phyloP scores from a whole-genome alignment of 129 eudicot genomes.

The Flaveria trinervia region DNA sequence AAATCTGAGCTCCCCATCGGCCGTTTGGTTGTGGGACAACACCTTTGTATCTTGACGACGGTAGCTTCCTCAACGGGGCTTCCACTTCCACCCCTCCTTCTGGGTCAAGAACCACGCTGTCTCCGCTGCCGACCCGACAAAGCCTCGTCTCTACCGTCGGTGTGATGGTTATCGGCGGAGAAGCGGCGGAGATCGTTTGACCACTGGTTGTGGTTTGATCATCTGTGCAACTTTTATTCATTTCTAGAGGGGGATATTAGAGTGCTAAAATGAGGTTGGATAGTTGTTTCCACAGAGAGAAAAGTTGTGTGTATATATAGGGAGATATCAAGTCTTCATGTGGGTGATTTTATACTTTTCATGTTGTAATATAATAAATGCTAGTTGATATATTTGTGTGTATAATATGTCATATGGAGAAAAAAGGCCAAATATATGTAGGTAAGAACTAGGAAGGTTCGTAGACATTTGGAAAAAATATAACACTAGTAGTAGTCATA shows the following conservation, averaged over 20 bases:
- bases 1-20: slow-evolving; percentile 95
- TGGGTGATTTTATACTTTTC: slow-evolving; percentile 29
- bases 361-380: slow-evolving; percentile 35
- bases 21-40: slow-evolving; percentile 98
- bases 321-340: slow-evolving; percentile 27
- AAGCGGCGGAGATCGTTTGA: slow-evolving; percentile 31
- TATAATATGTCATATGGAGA: slow-evolving; percentile 10
- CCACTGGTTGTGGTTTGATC: slow-evolving; percentile 58
- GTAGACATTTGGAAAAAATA: too few species aligned
- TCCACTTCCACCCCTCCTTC: slow-evolving; percentile 64
- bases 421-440: slow-evolving; percentile 31
- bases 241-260: slow-evolving; percentile 32
- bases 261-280: neutral
- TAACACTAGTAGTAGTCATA: too few species aligned
- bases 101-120: slow-evolving; percentile 50
- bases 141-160: slow-evolving; percentile 33
- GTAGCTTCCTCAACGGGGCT: slow-evolving; percentile 74
- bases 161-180: slow-evolving; percentile 15
- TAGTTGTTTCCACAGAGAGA: neutral
- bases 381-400: slow-evolving; percentile 25
- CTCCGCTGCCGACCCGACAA: slow-evolving; percentile 49
- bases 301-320: slow-evolving; percentile 53
- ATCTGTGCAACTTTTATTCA: slow-evolving; percentile 56
- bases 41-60: slow-evolving; percentile 79
- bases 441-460: slow-evolving; percentile 68